Percentiles rank a stretch among this genome's conserved stretches.
Conservation (phyloP, 2,329 filamentous ascomycete genomes). For the Zymoseptoria ardabiliae region DNA sequence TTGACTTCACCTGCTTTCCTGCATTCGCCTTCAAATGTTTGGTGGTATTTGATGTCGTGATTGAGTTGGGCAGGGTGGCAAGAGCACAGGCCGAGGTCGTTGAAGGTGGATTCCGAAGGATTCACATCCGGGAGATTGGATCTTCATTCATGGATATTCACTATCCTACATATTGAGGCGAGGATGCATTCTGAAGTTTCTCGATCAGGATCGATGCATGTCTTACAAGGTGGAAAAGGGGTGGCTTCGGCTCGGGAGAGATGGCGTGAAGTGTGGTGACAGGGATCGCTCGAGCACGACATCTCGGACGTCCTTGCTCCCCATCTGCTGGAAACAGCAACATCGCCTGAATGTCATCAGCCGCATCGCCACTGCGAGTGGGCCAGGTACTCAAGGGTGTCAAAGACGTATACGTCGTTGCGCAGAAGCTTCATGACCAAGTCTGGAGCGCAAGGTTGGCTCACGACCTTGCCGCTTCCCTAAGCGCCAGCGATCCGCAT, state of each 20-base stretch:
- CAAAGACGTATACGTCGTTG: conserved; percentile 7
- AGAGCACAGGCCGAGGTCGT: background rate
- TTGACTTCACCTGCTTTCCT: background rate
- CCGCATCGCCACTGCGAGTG: conserved; percentile 7
- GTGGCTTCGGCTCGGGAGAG: background rate
- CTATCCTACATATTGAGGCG: no score
- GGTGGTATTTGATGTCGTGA: no score
- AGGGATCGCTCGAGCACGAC: background rate
- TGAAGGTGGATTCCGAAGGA: background rate
- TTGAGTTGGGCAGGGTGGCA: no score
- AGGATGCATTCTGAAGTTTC: background rate
- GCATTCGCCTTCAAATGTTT: background rate
- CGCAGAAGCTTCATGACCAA: conserved; percentile 8
- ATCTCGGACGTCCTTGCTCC: background rate
- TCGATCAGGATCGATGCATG: background rate
- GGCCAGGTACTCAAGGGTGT: conserved; percentile 9
- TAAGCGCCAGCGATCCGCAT: conserved; percentile 1
- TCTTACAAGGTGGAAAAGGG: background rate
- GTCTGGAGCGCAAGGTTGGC: conserved; percentile 9
- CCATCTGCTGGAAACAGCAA: background rate
- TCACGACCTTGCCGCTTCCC: background rate
- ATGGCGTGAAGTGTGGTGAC: background rate
- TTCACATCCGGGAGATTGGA: background rate
- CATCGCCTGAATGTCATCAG: background rate
- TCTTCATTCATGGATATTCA: background rate